Conservation (phyloP, 78 protist genomes). For the Diacronema lutheri region DNA sequence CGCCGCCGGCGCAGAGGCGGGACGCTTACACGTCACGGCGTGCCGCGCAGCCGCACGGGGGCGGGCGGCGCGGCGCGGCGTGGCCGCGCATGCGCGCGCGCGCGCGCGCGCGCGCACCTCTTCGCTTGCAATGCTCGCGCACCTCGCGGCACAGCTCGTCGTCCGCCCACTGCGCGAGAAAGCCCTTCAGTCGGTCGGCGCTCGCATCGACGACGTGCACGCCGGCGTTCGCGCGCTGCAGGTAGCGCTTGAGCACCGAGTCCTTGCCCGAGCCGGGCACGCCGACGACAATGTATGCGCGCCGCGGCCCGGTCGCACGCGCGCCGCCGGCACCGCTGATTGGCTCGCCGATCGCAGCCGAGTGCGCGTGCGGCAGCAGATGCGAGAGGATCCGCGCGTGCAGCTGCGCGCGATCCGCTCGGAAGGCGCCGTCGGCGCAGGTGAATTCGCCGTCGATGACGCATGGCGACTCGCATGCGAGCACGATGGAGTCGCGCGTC, state of each 20-base stretch:
- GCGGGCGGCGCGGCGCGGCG: no score
- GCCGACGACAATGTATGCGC: neutral
- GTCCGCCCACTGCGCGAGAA: neutral
- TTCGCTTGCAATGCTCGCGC: no score
- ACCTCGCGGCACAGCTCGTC: no score
- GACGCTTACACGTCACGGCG: no score
- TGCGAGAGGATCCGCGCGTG: neutral
- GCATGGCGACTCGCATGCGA: neutral
- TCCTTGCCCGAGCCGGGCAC: slow-evolving; percentile 21
- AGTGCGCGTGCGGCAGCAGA: neutral
- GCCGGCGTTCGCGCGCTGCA: neutral
- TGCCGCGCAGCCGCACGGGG: no score
- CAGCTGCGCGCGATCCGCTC: neutral
- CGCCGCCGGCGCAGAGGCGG: no score
- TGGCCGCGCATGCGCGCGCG: no score
- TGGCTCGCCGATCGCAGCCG: neutral
- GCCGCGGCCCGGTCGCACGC: neutral
- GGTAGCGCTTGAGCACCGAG: neutral
- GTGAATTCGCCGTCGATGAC: neutral
- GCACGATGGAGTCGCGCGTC: slow-evolving; percentile 1
- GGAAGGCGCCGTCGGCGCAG: neutral
- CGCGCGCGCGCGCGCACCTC: no score
- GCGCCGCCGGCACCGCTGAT: neutral
- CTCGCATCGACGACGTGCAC: neutral
- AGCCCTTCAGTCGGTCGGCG: neutral